Conservation (phyloP, 1,139 yeast genomes). For the Geotrichum reessii region DNA sequence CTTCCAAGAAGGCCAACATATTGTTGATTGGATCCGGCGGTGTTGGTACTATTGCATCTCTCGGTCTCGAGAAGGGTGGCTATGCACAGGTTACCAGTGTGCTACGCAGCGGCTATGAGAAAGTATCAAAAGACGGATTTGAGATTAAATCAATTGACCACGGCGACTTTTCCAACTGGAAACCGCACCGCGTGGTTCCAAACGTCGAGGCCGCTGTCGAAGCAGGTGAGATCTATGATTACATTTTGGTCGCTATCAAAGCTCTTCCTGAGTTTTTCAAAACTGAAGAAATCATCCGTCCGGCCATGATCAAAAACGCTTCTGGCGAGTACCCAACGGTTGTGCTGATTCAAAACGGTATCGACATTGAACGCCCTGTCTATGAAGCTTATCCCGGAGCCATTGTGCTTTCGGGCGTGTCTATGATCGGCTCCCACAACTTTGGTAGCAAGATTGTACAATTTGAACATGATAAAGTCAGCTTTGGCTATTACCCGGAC, state of each 20-base stretch:
- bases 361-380: conserved; percentile 63
- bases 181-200: conserved; percentile 40
- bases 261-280: conserved; percentile 62
- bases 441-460: conserved; percentile 47
- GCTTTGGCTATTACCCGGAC: conserved; percentile 48
- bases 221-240: conserved; percentile 49
- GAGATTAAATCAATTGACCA: conserved; percentile 55
- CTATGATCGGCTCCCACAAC: conserved; percentile 62
- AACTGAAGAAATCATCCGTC: conserved; percentile 54
- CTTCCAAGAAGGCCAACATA: conserved; percentile 26
- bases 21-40: conserved; percentile 68
- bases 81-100: conserved; percentile 55
- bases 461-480: conserved; percentile 47
- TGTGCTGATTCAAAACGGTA: conserved; percentile 67
- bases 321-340: conserved; percentile 45
- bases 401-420: conserved; percentile 59
- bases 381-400: conserved; percentile 53
- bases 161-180: conserved; percentile 50
- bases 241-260: conserved; percentile 61
- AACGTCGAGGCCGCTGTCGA: conserved; percentile 44
- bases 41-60: conserved; percentile 66
- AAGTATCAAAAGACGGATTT: conserved; percentile 49
- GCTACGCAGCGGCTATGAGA: conserved; percentile 59
- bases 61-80: conserved; percentile 47
- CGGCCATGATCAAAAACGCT: conserved; percentile 40